Evolutionary conservation across 2,329 filamentous ascomycete species (phyloP), one percentile per base, ranked within the genome.

Genomic region (Clonostachys chloroleuca): DNA sequence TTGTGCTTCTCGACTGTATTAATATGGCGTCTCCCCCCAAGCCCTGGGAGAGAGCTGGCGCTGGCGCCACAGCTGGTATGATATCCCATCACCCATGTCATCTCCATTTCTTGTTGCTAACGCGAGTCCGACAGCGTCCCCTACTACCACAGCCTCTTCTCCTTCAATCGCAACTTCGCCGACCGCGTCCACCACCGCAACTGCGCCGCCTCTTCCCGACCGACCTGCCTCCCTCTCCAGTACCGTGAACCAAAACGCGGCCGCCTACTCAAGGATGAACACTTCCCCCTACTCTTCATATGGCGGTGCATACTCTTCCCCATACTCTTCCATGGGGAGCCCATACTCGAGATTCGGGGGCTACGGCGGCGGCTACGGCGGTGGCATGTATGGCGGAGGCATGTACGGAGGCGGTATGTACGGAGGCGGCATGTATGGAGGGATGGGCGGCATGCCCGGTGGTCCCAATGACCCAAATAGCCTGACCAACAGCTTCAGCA

Each of bases 401-500:
- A 72, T 74, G 65, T 66, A 70, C 30, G 74, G 74, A 5, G 62
- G 62, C 14, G 66, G 64, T 44, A 72, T 73, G 63, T 69, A 58
- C 43, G 56, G 60, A 41, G 69, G 69, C 33, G 71, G 74, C 64
- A 58, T 57, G 20, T 59, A 59, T 44, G 74, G 74, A 8, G 69
- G 71, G 33, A 72, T 72, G 64, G 69, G 71, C 16, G 69, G 67
- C 40, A 70, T 65, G 53, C 56, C 59, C n/a, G 71, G 63, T 33
- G 67, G 62, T 53, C 87, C 88, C 30, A 95, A 95, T 63, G 90
- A 96, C 64, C 89, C 90, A 30, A 90, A 94, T 66, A 96, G 91
- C 68, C 74, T 99, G 64, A 96, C 92, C n/a, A 89, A 95, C 63
- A 87, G 89, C 46, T 96, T 97, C 75, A 89, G 85, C 63, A 92